Evolutionary conservation across 2,329 filamentous ascomycete genomes (phyloP).

Genomic region (Beauveria pseudobassiana): DNA sequence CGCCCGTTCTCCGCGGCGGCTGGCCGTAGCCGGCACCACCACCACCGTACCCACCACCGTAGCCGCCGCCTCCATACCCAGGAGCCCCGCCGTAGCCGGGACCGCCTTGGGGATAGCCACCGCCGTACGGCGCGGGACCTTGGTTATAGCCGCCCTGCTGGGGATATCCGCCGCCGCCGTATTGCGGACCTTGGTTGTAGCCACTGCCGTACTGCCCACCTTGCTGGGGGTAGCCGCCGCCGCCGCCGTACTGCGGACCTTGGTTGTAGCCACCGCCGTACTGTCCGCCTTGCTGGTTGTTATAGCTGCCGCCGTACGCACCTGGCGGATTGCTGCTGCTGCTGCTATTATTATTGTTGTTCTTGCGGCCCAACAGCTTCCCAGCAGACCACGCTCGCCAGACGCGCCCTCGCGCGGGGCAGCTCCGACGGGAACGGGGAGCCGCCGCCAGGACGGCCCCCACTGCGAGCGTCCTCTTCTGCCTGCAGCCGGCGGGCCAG

Average conservation of each 20-base stretch:
- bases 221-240: constrained; percentile 19
- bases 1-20: constrained; percentile 38
- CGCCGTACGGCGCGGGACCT: constrained; percentile 21
- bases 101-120: constrained; percentile 15
- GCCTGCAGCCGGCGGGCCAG: constrained; percentile 73
- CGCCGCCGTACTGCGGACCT: constrained; percentile 7
- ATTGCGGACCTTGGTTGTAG: constrained; percentile 13
- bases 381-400: constrained; percentile 39
- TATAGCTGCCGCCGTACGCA: constrained; percentile 18
- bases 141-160: constrained; percentile 22
- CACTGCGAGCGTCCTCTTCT: constrained; percentile 62
- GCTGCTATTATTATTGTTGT: constrained; percentile 23
- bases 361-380: constrained; percentile 44
- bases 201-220: constrained; percentile 20
- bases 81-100: constrained; percentile 25
- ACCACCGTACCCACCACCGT: constrained; percentile 19
- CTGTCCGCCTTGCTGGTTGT: constrained; percentile 21
- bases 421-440: constrained; percentile 4
- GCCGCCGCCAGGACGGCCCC: constrained; percentile 12
- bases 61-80: constrained; percentile 25
- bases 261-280: constrained; percentile 12
- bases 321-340: constrained; percentile 12
- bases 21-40: constrained; percentile 14
- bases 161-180: constrained; percentile 21
- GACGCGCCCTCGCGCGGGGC: constrained; percentile 22